Evolutionary conservation across 495 filamentous ascomycete species (phyloP).

Genomic region (Sphaerosporella brunnea): DNA sequence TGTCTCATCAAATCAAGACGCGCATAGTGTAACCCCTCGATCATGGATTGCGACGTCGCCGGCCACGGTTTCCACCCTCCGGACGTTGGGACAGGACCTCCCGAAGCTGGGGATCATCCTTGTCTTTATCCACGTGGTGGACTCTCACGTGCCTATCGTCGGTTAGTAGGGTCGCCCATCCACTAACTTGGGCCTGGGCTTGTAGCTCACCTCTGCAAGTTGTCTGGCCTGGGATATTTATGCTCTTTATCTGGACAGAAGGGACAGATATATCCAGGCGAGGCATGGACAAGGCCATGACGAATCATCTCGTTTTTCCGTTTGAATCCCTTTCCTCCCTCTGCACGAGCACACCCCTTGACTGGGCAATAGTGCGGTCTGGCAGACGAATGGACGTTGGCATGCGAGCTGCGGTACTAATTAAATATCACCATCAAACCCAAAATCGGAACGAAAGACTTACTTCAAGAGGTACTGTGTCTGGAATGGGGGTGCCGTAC

Average conservation of each 20-base stretch:
- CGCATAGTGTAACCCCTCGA: too few relatives aligned
- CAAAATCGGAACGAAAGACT: constrained; percentile 21
- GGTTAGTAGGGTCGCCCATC: too few relatives aligned
- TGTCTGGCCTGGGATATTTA: constrained; percentile 90
- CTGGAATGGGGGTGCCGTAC: constrained; percentile 72
- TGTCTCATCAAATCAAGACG: too few relatives aligned
- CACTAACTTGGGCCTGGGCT: too few relatives aligned
- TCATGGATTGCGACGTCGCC: constrained; percentile 70
- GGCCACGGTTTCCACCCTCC: constrained; percentile 66
- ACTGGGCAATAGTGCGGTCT: constrained; percentile 86
- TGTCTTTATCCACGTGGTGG: constrained; percentile 72
- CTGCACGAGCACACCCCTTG: constrained; percentile 54
- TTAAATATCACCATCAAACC: neutral
- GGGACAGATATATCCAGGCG: constrained; percentile 90
- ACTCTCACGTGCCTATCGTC: constrained; percentile 61
- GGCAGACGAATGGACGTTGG: constrained; percentile 83
- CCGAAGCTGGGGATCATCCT: constrained; percentile 61
- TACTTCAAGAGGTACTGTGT: constrained; percentile 74
- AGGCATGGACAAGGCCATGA: constrained; percentile 86
- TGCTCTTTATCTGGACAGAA: constrained; percentile 94
- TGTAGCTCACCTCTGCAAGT: constrained; percentile 80
- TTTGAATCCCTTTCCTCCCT: constrained; percentile 90
- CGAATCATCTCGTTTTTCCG: constrained; percentile 99
- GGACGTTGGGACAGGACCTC: constrained; percentile 68
- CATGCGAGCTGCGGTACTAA: constrained; percentile 64